Conservation (phyloP, 192 early-diverging fungal species). For the Backusella sp. region DNA sequence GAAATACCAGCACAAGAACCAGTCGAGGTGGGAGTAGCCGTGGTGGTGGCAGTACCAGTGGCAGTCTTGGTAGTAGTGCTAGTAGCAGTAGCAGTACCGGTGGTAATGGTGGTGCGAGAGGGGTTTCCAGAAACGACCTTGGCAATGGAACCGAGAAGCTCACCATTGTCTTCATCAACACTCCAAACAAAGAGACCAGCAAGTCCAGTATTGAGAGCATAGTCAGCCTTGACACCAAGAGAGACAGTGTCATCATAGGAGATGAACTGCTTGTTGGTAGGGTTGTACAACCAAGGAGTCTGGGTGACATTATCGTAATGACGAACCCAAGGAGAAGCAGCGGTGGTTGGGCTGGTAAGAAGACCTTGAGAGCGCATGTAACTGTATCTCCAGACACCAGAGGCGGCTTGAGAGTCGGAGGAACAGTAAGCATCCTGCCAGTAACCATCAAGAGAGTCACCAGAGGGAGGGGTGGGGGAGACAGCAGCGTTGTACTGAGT, state of each 20-base stretch:
- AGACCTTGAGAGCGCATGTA: constrained; percentile 37
- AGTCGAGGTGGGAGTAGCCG: background rate
- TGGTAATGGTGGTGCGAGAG: background rate
- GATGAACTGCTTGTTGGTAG: constrained; percentile 53
- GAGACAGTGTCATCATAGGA: constrained; percentile 70
- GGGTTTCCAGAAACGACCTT: background rate
- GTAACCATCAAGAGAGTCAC: constrained; percentile 54
- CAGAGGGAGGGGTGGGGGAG: constrained; percentile 30
- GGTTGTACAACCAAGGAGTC: constrained; percentile 77
- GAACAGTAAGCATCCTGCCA: constrained; percentile 53
- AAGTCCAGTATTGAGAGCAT: constrained; percentile 51
- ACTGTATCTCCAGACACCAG: constrained; percentile 41
- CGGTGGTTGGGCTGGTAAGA: constrained; percentile 44
- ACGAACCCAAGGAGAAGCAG: constrained; percentile 61
- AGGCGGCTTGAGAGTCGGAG: constrained; percentile 39
- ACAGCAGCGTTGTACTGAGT: constrained; percentile 11
- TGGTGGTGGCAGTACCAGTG: constrained; percentile 9
- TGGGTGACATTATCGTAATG: constrained; percentile 59
- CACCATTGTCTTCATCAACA: constrained; percentile 67
- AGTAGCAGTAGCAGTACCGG: background rate
- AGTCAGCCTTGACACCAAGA: constrained; percentile 57
- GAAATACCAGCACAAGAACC: constrained; percentile 30
- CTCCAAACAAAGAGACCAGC: constrained; percentile 69
- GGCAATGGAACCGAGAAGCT: constrained; percentile 44
- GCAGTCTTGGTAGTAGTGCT: constrained; percentile 31